A percentile compares a stretch with the other conserved stretches of the same genome.
These are phyloP conservation scores for Kwoniella botswanensis DNA, from an alignment of 768 basidiomycete genomes.

Conservation along the genomic window DNA sequence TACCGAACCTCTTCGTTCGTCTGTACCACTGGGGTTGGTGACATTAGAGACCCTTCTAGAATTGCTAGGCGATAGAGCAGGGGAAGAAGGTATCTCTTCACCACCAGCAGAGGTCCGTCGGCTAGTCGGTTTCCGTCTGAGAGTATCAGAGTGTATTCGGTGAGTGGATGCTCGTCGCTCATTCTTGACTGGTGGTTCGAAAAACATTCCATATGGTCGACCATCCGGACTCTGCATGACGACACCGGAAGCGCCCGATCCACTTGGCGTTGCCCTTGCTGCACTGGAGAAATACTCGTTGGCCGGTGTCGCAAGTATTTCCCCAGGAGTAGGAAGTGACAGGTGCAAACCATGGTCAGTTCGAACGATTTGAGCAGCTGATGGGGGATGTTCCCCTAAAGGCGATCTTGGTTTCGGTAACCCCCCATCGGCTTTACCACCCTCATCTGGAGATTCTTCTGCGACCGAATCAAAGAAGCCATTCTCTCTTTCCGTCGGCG, in stretches of 20 bases:
- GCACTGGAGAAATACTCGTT: slow-evolving; percentile 75
- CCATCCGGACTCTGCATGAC: slow-evolving; percentile 93
- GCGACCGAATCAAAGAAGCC: slow-evolving; percentile 48
- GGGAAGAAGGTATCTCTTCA: slow-evolving; percentile 12
- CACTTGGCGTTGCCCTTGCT: slow-evolving; percentile 62
- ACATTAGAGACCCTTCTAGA: slow-evolving; percentile 22
- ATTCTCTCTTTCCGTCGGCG: slow-evolving; percentile 19
- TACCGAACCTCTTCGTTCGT: slow-evolving; percentile 22
- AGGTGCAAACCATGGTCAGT: slow-evolving; percentile 37
- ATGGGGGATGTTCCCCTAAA: slow-evolving; percentile 37
- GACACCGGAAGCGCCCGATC: slow-evolving; percentile 75
- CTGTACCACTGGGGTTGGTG: slow-evolving; percentile 2
- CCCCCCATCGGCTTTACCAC: neutral
- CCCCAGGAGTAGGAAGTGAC: slow-evolving; percentile 46
- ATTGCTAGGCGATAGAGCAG: slow-evolving; percentile 21
- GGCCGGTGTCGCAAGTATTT: slow-evolving; percentile 51
- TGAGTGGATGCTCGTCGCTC: slow-evolving; percentile 27
- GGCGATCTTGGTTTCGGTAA: slow-evolving; percentile 37
- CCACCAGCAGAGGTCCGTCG: slow-evolving; percentile 30
- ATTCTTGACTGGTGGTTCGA: slow-evolving; percentile 68
- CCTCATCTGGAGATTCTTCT: slow-evolving; percentile 31
- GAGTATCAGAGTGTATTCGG: slow-evolving; percentile 25
- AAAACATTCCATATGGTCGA: slow-evolving; percentile 92
- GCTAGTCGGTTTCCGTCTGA: slow-evolving; percentile 24
- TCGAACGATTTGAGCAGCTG: slow-evolving; percentile 34